Conservation (phyloP, 2,329 filamentous ascomycete genomes). For the Hirsutella rhossiliensis region DNA sequence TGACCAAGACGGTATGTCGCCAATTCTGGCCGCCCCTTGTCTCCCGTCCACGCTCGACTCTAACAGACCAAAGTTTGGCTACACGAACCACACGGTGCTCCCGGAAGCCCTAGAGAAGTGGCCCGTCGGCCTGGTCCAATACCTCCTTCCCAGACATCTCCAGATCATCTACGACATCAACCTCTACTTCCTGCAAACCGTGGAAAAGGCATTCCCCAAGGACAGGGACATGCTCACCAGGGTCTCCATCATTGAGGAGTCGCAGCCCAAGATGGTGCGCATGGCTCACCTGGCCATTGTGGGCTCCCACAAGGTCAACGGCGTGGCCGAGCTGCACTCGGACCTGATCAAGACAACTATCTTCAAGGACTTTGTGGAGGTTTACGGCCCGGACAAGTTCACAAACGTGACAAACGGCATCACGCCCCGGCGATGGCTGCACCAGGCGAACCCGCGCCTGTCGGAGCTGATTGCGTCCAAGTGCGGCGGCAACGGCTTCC, state of each 20-base stretch:
- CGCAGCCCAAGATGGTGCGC: constrained; percentile 91
- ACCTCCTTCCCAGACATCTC: constrained; percentile 84
- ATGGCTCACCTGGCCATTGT: constrained; percentile 95
- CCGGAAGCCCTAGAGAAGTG: constrained; percentile 97
- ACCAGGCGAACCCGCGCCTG: constrained; percentile 89
- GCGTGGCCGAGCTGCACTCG: constrained; percentile 93
- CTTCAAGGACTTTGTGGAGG: constrained; percentile 94
- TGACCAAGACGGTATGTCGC: constrained; percentile 48
- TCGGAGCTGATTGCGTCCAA: constrained; percentile 90
- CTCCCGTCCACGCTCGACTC: constrained; percentile 3
- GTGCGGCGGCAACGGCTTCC: constrained; percentile 68
- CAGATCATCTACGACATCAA: constrained; percentile 99
- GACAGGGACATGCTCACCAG: constrained; percentile 74
- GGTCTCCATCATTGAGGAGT: constrained; percentile 97
- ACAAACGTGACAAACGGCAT: constrained; percentile 98
- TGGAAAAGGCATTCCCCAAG: constrained; percentile 83
- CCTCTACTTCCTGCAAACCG: constrained; percentile 77
- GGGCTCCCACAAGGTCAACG: constrained; percentile 98
- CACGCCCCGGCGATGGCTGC: constrained; percentile 88
- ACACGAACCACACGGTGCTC: constrained; percentile 97
- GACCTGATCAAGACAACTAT: constrained; percentile 98
- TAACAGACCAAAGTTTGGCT: constrained; percentile 56
- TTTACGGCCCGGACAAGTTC: constrained; percentile 95
- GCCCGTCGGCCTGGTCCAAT: constrained; percentile 86
- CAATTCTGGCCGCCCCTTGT: not conserved